Evolutionary conservation across 495 filamentous ascomycete genomes (phyloP), one percentile per base, ranked within the genome.

Genomic region (Pyrenopolyporus hunteri): DNA sequence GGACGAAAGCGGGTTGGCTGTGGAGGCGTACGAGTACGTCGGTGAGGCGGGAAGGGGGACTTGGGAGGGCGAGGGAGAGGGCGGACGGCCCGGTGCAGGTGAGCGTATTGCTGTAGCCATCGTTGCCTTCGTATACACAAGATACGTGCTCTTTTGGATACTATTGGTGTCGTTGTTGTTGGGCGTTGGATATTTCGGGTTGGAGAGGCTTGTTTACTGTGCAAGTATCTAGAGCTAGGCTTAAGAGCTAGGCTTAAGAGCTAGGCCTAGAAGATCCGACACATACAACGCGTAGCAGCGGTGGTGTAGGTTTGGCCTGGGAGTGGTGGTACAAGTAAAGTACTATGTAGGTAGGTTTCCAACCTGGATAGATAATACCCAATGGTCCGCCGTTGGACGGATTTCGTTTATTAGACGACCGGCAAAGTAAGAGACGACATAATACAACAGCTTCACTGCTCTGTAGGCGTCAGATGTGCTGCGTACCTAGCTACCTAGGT

Each of bases 11-110:
- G 80, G 83, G 66, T 84, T 80, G 20, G 83, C 79, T 11, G 83
- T 87, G 19, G 82, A 84, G 44, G 84, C 82, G 66, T 82, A 84
- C 4, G 84, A 86, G 55, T 81, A 83, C 1, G 85, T 80, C 53
- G 84, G 84, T 20, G 82, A 85, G 3, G 70, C 74, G 10, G 85
- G 85, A 31, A 86, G 71, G 4, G 82, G 80, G 0, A 83, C 69
- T 48, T 79, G 75, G 17, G 76, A 78, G 10, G 76, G 76, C 0
- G 78, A 73, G 16, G 81, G 80, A 1, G 80, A 81, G 0, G 75
- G 73, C n/a, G 76, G 69, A 1, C 70, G 54, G 52, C 54, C 50
- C 23, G 49, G 19, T 36, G 48, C 11, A 17, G 63, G 66, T n/a
- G 56, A 9, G 20, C 45, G 45, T 33, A 20, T 47, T 40, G 69